Base-by-base conservation (phyloP, 2,329 filamentous ascomycete species). In the Ascochyta viciae-villosae region DNA sequence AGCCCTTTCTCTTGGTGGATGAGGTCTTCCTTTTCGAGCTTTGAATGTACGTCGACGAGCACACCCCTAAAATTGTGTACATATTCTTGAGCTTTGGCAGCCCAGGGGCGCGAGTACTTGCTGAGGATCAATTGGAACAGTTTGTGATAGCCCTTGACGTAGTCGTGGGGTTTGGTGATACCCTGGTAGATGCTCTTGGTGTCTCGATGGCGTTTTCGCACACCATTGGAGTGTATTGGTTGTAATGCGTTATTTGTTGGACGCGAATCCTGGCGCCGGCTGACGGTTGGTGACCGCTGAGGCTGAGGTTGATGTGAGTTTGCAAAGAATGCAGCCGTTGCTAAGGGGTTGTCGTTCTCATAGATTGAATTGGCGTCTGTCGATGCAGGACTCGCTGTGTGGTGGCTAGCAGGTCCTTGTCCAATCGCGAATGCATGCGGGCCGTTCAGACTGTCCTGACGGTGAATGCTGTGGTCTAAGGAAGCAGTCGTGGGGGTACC, bases 1-100 rank as follows among this genome's bases (percentile, higher is more conserved):
- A 98, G 92, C 69, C 91, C 96, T 77, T 96, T 96, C 75, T 99
- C 95, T 90, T 96, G 96, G 75, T 98, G 97, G 22, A 99, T 88
- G 26, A 98, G 81, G 75, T 99, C 95, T 68, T 95, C 89, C 16
- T 88, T 83, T 62, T 92, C 93, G 58, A 98, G 81, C n/a, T 91
- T 92, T 68, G 91, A 90, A 19, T 91, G 96, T 60, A 92, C 96
- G 10, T 92, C 89, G 61, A 98, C 94, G 72, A 99, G 95, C 0
- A 92, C 95, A 1, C 95, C 94, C 7, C 95, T 89, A 65, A 97
- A 96, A 40, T 90, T 92, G 6, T 91, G 89, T 48, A 99, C 83
- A 0, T 93, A 89, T 77, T 93, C 91, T 56, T 92, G 92, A 63
- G 97, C 96, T 54, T 89, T 87, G 23, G 94, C 77, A 0, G 89